Conservation (phyloP, 2,329 filamentous ascomycete species). For the Trichophyton benhamiae region DNA sequence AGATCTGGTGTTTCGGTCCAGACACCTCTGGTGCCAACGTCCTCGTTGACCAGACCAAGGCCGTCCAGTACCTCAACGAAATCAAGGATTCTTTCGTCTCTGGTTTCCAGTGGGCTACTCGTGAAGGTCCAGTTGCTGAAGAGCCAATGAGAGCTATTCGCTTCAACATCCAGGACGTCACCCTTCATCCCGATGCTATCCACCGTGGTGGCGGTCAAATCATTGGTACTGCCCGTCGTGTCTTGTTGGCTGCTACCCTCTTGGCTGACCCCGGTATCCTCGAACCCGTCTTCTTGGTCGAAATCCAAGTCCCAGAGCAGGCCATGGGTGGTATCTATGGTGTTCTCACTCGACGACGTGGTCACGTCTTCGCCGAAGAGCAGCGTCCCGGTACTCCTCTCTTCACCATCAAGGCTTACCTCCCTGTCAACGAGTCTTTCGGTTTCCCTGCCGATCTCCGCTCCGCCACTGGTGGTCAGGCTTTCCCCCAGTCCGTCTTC, state of each 20-base stretch:
- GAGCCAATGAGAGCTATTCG: slow-evolving; percentile 95
- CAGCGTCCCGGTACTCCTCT: slow-evolving; percentile 97
- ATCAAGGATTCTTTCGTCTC: slow-evolving; percentile 99
- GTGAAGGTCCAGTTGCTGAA: slow-evolving; percentile 94
- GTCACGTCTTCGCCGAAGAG: slow-evolving; percentile 98
- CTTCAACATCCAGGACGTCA: slow-evolving; percentile 99
- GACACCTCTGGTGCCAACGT: slow-evolving; percentile 97
- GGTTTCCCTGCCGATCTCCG: slow-evolving; percentile 98
- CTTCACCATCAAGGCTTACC: slow-evolving; percentile 97
- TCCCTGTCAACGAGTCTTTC: slow-evolving; percentile 94
- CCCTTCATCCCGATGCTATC: slow-evolving; percentile 97
- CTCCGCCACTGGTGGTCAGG: slow-evolving; percentile 84
- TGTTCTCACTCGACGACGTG: slow-evolving; percentile 93
- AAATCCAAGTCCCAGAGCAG: slow-evolving; percentile 96
- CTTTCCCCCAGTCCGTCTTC: slow-evolving; percentile 98
- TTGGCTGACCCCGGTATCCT: slow-evolving; percentile 82
- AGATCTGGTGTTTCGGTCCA: slow-evolving; percentile 99
- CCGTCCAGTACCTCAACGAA: slow-evolving; percentile 99
- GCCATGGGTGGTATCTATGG: slow-evolving; percentile 99
- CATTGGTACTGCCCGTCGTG: slow-evolving; percentile 95
- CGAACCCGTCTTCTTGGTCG: slow-evolving; percentile 97
- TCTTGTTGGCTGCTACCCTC: slow-evolving; percentile 84
- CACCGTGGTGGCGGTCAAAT: slow-evolving; percentile 99
- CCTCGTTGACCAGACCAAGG: slow-evolving; percentile 99
- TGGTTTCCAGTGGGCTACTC: slow-evolving; percentile 99